These are phyloP conservation scores for Dioscorea dumetorum DNA, from an alignment of 106 monocot species.

Conservation along the genomic window DNA sequence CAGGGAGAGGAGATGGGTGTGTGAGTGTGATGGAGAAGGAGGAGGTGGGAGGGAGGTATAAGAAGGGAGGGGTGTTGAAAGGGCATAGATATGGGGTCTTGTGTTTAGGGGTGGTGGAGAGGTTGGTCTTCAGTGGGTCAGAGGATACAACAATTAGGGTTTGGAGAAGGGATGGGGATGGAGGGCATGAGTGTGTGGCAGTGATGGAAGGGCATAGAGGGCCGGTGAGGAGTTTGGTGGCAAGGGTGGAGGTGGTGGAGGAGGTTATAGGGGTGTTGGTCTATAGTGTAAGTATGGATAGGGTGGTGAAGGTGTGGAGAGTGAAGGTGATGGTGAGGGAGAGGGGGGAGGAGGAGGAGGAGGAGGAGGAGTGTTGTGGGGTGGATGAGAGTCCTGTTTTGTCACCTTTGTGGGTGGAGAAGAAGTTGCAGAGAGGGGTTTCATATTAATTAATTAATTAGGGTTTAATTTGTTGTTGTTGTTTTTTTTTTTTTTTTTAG, in stretches of 20 bases:
- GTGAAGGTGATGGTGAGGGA: slow-evolving; percentile 20
- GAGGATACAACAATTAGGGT: slow-evolving; percentile 65
- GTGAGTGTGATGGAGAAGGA: slow-evolving; percentile 45
- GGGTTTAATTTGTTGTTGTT: background rate
- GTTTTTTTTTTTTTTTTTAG: too few relatives aligned
- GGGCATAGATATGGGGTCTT: slow-evolving; percentile 39
- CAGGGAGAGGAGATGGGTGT: slow-evolving; percentile 34
- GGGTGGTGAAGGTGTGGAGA: slow-evolving; percentile 46
- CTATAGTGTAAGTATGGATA: slow-evolving; percentile 37
- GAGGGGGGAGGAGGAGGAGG: slow-evolving; percentile 8
- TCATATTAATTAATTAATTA: background rate
- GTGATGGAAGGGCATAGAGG: slow-evolving; percentile 50
- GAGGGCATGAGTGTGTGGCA: slow-evolving; percentile 32
- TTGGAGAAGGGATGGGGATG: slow-evolving; percentile 49
- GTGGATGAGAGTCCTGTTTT: slow-evolving; percentile 25
- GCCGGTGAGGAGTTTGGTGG: slow-evolving; percentile 43
- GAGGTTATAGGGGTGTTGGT: slow-evolving; percentile 30
- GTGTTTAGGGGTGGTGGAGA: slow-evolving; percentile 37
- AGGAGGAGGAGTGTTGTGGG: slow-evolving; percentile 3
- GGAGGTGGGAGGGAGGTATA: slow-evolving; percentile 22
- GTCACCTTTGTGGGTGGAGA: slow-evolving; percentile 29
- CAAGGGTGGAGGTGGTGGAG: slow-evolving; percentile 12
- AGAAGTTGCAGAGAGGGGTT: slow-evolving; percentile 11
- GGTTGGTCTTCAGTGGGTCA: slow-evolving; percentile 54
- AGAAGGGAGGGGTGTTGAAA: slow-evolving; percentile 23